phyloP scores from a whole-genome alignment of 768 basidiomycete species.

The Amanita muscaria region DNA sequence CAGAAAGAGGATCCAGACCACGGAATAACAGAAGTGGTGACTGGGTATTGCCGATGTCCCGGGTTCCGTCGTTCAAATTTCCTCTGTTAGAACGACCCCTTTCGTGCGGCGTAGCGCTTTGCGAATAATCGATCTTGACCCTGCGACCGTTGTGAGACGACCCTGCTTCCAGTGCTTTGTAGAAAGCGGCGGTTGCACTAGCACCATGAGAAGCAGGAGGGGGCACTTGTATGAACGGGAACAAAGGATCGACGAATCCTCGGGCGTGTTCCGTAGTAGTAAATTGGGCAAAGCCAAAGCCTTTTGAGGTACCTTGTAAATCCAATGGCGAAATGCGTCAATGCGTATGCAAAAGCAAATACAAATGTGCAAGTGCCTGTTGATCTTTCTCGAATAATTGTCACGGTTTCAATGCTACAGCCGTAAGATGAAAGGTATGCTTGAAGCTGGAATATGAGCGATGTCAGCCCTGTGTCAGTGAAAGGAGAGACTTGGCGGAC shows the following conservation, averaged over 20 bases:
- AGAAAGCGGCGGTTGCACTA: constrained; percentile 59
- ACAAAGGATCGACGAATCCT: constrained; percentile 84
- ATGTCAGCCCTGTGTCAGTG: constrained; percentile 28
- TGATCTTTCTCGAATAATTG: constrained; percentile 93
- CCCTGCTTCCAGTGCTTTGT: constrained; percentile 67
- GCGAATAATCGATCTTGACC: constrained; percentile 94
- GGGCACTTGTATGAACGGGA: constrained; percentile 89
- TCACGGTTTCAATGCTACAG: constrained; percentile 77
- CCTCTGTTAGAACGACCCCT: constrained; percentile 50
- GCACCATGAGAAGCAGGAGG: constrained; percentile 85
- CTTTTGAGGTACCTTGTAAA: constrained; percentile 86
- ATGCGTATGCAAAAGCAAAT: constrained; percentile 60
- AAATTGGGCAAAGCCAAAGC: constrained; percentile 97
- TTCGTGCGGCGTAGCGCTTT: constrained; percentile 69
- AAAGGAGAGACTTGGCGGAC: constrained; percentile 49
- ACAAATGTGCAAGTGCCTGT: constrained; percentile 90
- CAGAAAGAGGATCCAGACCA: constrained; percentile 81
- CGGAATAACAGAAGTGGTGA: constrained; percentile 81
- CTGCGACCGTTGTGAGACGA: constrained; percentile 69
- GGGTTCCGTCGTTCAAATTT: constrained; percentile 84
- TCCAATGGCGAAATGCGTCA: constrained; percentile 63
- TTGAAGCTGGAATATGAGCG: constrained; percentile 54
- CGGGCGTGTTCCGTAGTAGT: constrained; percentile 77
- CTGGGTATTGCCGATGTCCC: constrained; percentile 88
- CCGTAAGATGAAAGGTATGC: constrained; percentile 64